A percentile compares a stretch with the other conserved stretches of the same genome.
phyloP scores from a whole-genome alignment of 805 yeast genomes.

The Barnettozyma salicaria region DNA sequence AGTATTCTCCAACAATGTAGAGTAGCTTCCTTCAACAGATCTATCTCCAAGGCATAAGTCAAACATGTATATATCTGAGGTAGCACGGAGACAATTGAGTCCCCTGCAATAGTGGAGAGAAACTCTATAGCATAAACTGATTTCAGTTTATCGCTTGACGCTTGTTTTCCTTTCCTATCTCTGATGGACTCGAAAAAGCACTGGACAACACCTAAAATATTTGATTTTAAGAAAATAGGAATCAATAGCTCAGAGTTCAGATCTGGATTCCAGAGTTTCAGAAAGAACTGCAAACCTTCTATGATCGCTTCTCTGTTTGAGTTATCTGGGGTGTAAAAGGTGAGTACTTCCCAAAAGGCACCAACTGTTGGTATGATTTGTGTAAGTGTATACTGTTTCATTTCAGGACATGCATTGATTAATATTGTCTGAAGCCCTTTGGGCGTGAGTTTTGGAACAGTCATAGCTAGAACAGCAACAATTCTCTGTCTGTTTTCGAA shows the following conservation, averaged over 20 bases:
- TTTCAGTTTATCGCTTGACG: slow-evolving; percentile 63
- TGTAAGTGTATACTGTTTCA: slow-evolving; percentile 28
- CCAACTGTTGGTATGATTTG: slow-evolving; percentile 25
- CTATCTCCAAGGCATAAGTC: slow-evolving; percentile 67
- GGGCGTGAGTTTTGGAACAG: slow-evolving; percentile 43
- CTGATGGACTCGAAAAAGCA: slow-evolving; percentile 75
- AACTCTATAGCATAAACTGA: slow-evolving; percentile 71
- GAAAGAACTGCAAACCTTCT: slow-evolving; percentile 38
- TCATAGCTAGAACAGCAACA: slow-evolving; percentile 51
- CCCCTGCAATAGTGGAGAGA: slow-evolving; percentile 48
- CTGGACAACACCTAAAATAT: slow-evolving; percentile 70
- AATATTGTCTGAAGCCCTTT: slow-evolving; percentile 46
- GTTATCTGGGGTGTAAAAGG: slow-evolving; percentile 35
- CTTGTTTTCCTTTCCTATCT: slow-evolving; percentile 63
- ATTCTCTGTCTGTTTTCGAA: slow-evolving; percentile 44
- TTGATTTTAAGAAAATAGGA: slow-evolving; percentile 42
- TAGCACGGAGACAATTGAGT: slow-evolving; percentile 56
- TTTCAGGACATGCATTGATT: slow-evolving; percentile 45
- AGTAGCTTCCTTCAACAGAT: slow-evolving; percentile 53
- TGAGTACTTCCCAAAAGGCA: slow-evolving; percentile 38
- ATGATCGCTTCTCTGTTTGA: slow-evolving; percentile 17
- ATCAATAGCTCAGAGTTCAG: slow-evolving; percentile 24
- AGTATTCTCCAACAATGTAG: slow-evolving; percentile 64
- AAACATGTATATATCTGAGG: slow-evolving; percentile 86
- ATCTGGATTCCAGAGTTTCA: slow-evolving; percentile 24